Evolutionary conservation across 805 yeast species (phyloP), one percentile per base, ranked within the genome.

Genomic region (Monosporozyma solicola): DNA sequence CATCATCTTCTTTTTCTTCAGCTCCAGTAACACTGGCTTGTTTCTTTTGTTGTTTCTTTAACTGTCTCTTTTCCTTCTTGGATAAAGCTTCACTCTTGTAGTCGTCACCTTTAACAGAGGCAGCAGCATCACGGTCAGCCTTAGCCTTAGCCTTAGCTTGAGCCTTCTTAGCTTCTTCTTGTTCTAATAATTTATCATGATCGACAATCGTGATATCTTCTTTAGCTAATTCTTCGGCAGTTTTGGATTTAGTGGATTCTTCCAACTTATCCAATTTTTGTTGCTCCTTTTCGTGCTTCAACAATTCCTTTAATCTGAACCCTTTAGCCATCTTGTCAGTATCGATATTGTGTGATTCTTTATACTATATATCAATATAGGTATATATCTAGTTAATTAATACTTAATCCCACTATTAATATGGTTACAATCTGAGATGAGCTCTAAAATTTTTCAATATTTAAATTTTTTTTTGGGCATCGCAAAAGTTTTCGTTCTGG

Each of bases 21-120:
- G 62, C 67, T 41, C 55, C 62, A 44, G 53, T 39, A 16, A 53
- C 53, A 11, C 39, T 52, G 15, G 48, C 47, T 41, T 41, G 25
- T 55, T 72, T 64, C 51, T 70, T 66, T 55, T 67, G 61, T 57
- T 65, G 66, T 57, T 80, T 80, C 74, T 80, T 80, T 68, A 80
- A 69, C 61, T 75, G 72, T 72, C 86, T 79, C 64, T 75, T 76
- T 50, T 82, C 86, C 60, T 82, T 84, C 69, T 80, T 83, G 48
- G 87, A 82, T 53, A 83, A 72, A 20, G 75, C 52, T 35, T 16
- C 31, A 41, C 52, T 76, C 57, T 81, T 71, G 54, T 79, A 79
- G 27, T 68, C 78, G 48, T 65, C 72, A 10, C 61, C 58, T 32
- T 56, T 55, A 13, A 56, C 25, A 27, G 22, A n/a, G 2, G 16